Evolutionary conservation across 805 yeast genomes (phyloP).

Genomic region (Kluyveromyces dobzhanskii): DNA sequence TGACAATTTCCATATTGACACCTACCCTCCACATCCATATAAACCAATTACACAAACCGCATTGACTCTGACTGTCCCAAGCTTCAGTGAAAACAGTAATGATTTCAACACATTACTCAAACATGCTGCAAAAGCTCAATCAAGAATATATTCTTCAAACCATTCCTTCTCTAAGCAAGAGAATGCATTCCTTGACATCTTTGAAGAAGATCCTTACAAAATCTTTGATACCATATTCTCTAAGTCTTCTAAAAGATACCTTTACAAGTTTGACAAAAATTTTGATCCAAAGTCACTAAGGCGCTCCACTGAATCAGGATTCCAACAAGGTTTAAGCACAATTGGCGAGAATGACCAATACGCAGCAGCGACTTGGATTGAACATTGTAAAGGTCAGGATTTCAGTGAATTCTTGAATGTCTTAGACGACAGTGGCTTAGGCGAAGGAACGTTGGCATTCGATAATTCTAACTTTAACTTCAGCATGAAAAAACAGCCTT

Average conservation of each 20-base stretch:
- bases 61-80: constrained; percentile 30
- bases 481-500: constrained; percentile 1
- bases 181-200: constrained; percentile 34
- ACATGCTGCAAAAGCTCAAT: constrained; percentile 31
- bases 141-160: constrained; percentile 26
- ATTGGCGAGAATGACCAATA: constrained; percentile 14
- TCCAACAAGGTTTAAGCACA: constrained; percentile 18
- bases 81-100: constrained; percentile 8
- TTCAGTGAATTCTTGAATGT: constrained; percentile 15
- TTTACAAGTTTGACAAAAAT: constrained; percentile 27
- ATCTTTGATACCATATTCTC: constrained; percentile 29
- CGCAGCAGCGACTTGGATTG: constrained; percentile 20
- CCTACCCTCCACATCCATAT: constrained; percentile 30
- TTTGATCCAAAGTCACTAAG: constrained; percentile 25
- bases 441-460: constrained; percentile 15
- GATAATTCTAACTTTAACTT: constrained; percentile 8
- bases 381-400: constrained; percentile 16
- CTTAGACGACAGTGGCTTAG: constrained; percentile 13
- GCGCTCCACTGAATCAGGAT: constrained; percentile 16
- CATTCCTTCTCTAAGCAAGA: constrained; percentile 32
- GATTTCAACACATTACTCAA: constrained; percentile 29
- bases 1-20: constrained; percentile 27
- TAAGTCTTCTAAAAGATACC: constrained; percentile 29
- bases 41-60: constrained; percentile 30
- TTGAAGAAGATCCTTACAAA: constrained; percentile 33